Evolutionary conservation across 108 stramenopile species (phyloP).

Genomic region (Seminavis robusta): DNA sequence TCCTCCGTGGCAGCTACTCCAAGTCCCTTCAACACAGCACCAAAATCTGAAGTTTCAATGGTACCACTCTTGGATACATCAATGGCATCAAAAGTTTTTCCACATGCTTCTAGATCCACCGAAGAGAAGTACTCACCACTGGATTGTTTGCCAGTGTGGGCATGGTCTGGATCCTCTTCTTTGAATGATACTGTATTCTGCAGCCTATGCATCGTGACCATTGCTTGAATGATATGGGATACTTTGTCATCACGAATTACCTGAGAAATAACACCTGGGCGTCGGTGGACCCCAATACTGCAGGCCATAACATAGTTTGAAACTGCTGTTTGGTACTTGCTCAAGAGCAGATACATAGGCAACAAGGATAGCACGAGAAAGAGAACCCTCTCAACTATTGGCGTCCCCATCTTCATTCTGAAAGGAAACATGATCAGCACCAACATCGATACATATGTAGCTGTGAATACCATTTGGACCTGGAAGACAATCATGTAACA

Average conservation of each 20-base stretch:
- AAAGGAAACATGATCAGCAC: too few species aligned
- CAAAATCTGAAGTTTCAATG: constrained; percentile 27
- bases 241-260: constrained; percentile 49
- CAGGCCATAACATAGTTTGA: constrained; percentile 20
- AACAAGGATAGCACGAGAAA: constrained; percentile 13
- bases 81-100: constrained; percentile 39
- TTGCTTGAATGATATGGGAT: constrained; percentile 29
- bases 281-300: constrained; percentile 21
- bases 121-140: background rate
- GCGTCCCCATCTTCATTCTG: too few species aligned
- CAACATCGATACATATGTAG: constrained; percentile 19
- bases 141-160: too few species aligned
- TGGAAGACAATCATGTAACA: constrained; percentile 23
- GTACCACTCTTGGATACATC: constrained; percentile 33
- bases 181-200: constrained; percentile 2
- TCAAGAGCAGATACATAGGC: constrained; percentile 3
- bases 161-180: constrained; percentile 4
- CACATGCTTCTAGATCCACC: constrained; percentile 12
- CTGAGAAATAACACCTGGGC: constrained; percentile 23
- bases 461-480: constrained; percentile 20
- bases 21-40: constrained; percentile 19
- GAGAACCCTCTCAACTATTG: background rate
- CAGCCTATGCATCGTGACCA: constrained; percentile 36
- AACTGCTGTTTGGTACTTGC: constrained; percentile 10
- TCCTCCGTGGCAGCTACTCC: constrained; percentile 13